Percentiles rank a stretch among this genome's conserved stretches.
These are phyloP conservation scores for Talaromyces sp. DNA, from an alignment of 2,329 filamentous ascomycete genomes.

Conservation along the genomic window DNA sequence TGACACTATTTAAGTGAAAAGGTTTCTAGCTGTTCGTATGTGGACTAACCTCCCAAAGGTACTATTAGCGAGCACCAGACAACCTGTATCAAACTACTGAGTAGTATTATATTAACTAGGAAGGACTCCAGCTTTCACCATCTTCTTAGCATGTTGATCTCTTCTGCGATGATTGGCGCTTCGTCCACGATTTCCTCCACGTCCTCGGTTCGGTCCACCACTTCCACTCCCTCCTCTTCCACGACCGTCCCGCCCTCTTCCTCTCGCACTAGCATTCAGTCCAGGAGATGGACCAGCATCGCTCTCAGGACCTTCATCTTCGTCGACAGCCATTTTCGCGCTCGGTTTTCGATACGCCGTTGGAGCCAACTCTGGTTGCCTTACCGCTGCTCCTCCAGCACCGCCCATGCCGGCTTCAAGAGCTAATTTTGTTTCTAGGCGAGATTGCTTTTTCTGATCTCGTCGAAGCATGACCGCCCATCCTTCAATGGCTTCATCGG, in stretches of 20 bases:
- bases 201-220: conserved; percentile 32
- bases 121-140: conserved; percentile 51
- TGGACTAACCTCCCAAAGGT: neutral
- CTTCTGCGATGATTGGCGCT: conserved; percentile 81
- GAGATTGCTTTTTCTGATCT: conserved; percentile 62
- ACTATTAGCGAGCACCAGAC: neutral
- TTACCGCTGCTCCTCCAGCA: conserved; percentile 19
- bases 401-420: conserved; percentile 54
- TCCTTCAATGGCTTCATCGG: conserved; percentile 88
- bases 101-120: conserved; percentile 17
- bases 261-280: conserved; percentile 28
- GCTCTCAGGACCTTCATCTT: conserved; percentile 13
- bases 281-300: conserved; percentile 24
- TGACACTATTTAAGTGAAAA: too few relatives aligned
- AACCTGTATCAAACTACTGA: neutral
- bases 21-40: neutral
- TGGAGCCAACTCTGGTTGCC: conserved; percentile 59
- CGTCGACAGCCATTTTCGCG: conserved; percentile 41
- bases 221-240: conserved; percentile 45
- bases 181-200: conserved; percentile 50
- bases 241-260: conserved; percentile 44
- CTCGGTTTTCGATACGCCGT: conserved; percentile 57
- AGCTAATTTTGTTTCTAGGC: conserved; percentile 65
- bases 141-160: conserved; percentile 60
- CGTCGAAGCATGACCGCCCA: conserved; percentile 83